Conservation (phyloP, 768 basidiomycete genomes). For the Sistotremastrum niveocremeum region DNA sequence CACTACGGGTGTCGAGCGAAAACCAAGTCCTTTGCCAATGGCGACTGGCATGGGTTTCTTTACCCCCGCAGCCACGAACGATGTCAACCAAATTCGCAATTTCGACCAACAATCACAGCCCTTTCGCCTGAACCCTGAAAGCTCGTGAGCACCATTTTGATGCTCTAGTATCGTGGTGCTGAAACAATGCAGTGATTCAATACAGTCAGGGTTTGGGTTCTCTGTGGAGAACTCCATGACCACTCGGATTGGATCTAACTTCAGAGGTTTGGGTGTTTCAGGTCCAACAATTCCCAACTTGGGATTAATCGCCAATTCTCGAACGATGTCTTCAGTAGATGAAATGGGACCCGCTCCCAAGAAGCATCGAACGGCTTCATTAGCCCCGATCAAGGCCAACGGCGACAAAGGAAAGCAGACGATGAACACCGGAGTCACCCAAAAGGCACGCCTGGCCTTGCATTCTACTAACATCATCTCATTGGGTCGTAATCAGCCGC, state of each 20-base stretch:
- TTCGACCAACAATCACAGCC: constrained; percentile 9
- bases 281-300: background rate
- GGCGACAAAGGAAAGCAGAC: constrained; percentile 26
- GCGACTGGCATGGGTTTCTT: constrained; percentile 64
- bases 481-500: constrained; percentile 69
- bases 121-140: constrained; percentile 42
- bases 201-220: no score
- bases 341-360: constrained; percentile 70
- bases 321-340: constrained; percentile 72
- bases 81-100: constrained; percentile 41
- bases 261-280: no score
- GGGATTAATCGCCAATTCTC: constrained; percentile 37
- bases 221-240: no score
- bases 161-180: no score
- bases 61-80: constrained; percentile 51
- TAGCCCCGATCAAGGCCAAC: constrained; percentile 34
- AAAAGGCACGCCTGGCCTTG: constrained; percentile 87
- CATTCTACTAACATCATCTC: constrained; percentile 81
- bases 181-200: no score
- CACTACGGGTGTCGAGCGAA: constrained; percentile 5
- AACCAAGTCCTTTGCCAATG: constrained; percentile 28
- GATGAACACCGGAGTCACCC: constrained; percentile 50
- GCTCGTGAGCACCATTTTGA: constrained; percentile 32
- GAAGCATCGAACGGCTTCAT: constrained; percentile 52
- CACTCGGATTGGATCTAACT: background rate